Evolutionary conservation across 257 asterid genomes (phyloP).

Genomic region (Solanum phureja): DNA sequence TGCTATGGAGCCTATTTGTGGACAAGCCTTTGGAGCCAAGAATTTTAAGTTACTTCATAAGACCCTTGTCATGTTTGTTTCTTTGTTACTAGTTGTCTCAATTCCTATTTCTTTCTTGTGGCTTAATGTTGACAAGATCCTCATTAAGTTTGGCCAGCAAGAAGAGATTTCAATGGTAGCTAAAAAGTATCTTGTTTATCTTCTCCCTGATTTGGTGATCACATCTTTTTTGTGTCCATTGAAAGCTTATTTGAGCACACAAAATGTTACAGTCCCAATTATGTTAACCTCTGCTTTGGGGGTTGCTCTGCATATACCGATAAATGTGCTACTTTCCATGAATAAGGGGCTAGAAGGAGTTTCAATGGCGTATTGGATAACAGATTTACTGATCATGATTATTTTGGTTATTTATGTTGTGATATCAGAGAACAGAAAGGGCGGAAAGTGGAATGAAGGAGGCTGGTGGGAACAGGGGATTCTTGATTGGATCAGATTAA

Average conservation of each 20-base stretch:
- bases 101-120: constrained; percentile 57
- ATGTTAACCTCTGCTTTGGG: constrained; percentile 63
- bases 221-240: constrained; percentile 60
- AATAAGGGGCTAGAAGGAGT: constrained; percentile 57
- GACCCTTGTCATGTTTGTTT: constrained; percentile 53
- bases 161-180: constrained; percentile 53
- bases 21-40: constrained; percentile 85
- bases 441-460: constrained; percentile 45
- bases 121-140: constrained; percentile 66
- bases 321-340: constrained; percentile 38
- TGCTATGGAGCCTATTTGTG: constrained; percentile 96
- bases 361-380: constrained; percentile 77
- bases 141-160: constrained; percentile 57
- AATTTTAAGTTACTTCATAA: constrained; percentile 70
- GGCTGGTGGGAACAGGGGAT: constrained; percentile 65
- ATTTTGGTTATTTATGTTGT: constrained; percentile 30
- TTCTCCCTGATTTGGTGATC: constrained; percentile 60
- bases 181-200: constrained; percentile 33
- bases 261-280: constrained; percentile 51
- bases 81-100: constrained; percentile 29
- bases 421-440: constrained; percentile 28
- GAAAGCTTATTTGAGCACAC: constrained; percentile 62
- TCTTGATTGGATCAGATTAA: constrained; percentile 39
- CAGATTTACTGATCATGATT: constrained; percentile 31
- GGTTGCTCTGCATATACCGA: constrained; percentile 48